Evolutionary conservation across 139 green algal genomes (phyloP).

Genomic region (Chlamydomonas sp.): DNA sequence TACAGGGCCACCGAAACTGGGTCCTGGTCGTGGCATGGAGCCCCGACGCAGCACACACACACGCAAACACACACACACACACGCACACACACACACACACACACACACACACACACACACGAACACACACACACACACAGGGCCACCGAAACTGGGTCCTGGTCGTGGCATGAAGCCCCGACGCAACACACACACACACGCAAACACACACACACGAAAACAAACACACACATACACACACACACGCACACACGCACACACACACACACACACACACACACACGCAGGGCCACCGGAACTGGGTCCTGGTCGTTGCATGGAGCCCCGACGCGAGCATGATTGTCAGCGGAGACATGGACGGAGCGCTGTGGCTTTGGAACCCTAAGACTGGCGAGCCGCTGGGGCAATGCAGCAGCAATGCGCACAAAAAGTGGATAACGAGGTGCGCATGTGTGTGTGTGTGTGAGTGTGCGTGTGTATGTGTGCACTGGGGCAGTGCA

Average conservation of each 20-base stretch:
- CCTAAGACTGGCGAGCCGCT: slow-evolving; percentile 41
- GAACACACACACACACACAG: slow-evolving; percentile 26
- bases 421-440: slow-evolving; percentile 92
- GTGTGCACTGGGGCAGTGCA: no score
- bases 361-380: slow-evolving; percentile 82
- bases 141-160: slow-evolving; percentile 91
- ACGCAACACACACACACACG: no score
- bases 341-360: slow-evolving; percentile 81
- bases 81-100: no score
- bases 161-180: slow-evolving; percentile 84
- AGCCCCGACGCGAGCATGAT: slow-evolving; percentile 75
- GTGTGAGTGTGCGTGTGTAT: slow-evolving; percentile 28
- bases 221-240: no score
- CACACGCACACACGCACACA: background rate
- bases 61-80: no score
- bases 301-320: slow-evolving; percentile 90
- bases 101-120: no score
- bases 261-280: background rate
- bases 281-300: slow-evolving; percentile 73
- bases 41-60: no score
- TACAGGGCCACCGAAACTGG: no score
- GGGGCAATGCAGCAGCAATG: slow-evolving; percentile 70
- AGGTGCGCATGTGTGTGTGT: no score
- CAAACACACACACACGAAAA: no score
- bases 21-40: no score